Evolutionary conservation across 495 filamentous ascomycete species (phyloP).

Genomic region (Talaromyces ruber): DNA sequence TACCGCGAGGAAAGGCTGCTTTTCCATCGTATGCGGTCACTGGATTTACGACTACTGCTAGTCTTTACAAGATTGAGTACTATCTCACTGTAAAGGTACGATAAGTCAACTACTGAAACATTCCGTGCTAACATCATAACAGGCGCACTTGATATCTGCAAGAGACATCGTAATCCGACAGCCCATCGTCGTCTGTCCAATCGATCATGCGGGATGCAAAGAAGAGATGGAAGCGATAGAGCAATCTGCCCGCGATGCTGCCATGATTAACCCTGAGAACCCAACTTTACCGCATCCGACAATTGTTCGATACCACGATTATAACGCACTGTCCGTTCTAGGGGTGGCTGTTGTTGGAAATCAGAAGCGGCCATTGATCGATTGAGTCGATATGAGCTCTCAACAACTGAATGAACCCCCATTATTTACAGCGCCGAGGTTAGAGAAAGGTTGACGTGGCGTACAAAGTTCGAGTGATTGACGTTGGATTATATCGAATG

Average conservation of each 20-base stretch:
- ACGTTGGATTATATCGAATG: background rate
- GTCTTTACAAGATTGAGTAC: constrained; percentile 96
- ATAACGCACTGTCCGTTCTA: constrained; percentile 63
- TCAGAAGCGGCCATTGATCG: constrained; percentile 81
- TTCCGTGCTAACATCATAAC: constrained; percentile 6
- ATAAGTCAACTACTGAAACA: background rate
- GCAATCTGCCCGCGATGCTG: constrained; percentile 86
- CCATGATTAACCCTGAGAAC: constrained; percentile 76
- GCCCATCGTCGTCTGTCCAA: constrained; percentile 91
- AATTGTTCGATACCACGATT: constrained; percentile 73
- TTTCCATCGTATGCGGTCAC: constrained; percentile 85
- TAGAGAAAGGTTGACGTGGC: background rate
- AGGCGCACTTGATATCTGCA: constrained; percentile 89
- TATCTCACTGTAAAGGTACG: constrained; percentile 87
- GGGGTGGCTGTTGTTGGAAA: constrained; percentile 81
- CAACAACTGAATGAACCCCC: background rate
- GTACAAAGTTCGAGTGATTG: background rate
- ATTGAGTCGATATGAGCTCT: constrained; percentile 20
- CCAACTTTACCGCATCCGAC: constrained; percentile 76
- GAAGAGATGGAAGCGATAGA: constrained; percentile 98
- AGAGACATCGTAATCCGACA: constrained; percentile 86
- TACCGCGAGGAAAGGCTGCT: constrained; percentile 73
- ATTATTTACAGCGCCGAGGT: background rate
- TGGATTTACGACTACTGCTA: constrained; percentile 89
- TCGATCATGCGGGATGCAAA: constrained; percentile 91